These are phyloP conservation scores for Prinsepia uniflora DNA, from an alignment of 306 rosid genomes.

Conservation along the genomic window DNA sequence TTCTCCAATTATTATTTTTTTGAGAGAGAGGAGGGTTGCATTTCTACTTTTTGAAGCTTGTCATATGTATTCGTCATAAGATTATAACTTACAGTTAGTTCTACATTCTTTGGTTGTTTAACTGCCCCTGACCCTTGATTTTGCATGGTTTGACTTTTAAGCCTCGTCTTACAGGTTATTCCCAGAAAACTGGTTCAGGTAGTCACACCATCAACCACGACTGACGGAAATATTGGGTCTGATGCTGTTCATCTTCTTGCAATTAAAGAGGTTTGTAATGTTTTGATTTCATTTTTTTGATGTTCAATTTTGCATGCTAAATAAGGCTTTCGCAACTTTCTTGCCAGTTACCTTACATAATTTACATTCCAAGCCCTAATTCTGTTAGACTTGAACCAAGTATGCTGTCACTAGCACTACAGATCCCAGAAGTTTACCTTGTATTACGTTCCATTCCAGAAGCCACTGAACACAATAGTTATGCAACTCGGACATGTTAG, in stretches of 20 bases:
- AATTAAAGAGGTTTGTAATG: constrained; percentile 70
- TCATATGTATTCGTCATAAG: background rate
- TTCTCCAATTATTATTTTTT: too few species aligned
- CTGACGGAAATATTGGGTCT: constrained; percentile 72
- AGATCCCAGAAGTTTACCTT: background rate
- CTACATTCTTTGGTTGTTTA: background rate
- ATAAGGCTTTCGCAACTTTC: background rate
- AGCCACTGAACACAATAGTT: background rate
- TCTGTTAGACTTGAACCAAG: background rate
- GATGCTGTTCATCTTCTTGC: constrained; percentile 82
- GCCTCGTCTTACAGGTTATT: constrained; percentile 50
- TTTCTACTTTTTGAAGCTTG: background rate
- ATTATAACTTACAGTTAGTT: background rate
- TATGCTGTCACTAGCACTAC: background rate
- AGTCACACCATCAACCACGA: constrained; percentile 77
- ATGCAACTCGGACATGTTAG: background rate
- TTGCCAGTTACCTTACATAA: background rate
- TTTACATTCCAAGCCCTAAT: background rate
- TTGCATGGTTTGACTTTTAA: constrained; percentile 24
- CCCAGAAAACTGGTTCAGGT: constrained; percentile 73
- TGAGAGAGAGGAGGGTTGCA: too few species aligned
- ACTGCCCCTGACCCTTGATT: constrained; percentile 11
- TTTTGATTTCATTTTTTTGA: background rate
- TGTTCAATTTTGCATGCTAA: background rate
- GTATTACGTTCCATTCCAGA: background rate